phyloP scores from a whole-genome alignment of 179 eudicot genomes.

The Spergularia azorica region DNA sequence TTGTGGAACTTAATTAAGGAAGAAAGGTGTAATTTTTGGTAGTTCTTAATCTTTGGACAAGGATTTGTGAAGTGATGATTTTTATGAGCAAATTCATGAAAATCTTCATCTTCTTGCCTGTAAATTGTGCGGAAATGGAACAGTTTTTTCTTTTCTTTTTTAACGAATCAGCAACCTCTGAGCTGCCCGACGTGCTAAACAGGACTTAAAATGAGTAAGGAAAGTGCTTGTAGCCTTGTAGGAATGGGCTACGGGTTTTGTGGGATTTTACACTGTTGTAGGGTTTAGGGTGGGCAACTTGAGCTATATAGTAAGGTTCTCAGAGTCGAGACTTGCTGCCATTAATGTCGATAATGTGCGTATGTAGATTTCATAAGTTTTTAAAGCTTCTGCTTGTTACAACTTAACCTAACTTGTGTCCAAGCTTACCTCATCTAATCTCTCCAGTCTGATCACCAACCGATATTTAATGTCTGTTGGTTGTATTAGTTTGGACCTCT shows the following conservation, averaged over 20 bases:
- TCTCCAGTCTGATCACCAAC: background rate
- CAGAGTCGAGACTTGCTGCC: background rate
- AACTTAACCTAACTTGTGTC: constrained; percentile 1
- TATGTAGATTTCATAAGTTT: background rate
- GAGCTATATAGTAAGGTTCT: too few species aligned
- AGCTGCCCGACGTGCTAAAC: background rate
- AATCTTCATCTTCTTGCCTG: background rate
- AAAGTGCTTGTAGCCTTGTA: background rate
- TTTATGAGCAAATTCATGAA: background rate
- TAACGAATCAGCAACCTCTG: background rate
- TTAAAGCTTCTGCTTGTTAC: background rate
- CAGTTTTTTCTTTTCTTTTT: background rate
- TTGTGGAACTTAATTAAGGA: background rate
- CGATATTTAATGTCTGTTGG: background rate
- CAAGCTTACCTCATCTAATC: constrained; percentile 1
- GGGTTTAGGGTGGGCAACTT: background rate
- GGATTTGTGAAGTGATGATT: background rate
- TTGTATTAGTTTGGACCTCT: background rate
- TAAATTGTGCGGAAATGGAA: background rate
- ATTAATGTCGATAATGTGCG: background rate
- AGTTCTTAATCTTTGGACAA: background rate
- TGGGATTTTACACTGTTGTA: background rate
- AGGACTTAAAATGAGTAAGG: background rate
- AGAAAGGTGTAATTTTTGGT: background rate
- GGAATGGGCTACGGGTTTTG: background rate